Conservation (phyloP, 148 eudicot species). For the Cornus florida region DNA sequence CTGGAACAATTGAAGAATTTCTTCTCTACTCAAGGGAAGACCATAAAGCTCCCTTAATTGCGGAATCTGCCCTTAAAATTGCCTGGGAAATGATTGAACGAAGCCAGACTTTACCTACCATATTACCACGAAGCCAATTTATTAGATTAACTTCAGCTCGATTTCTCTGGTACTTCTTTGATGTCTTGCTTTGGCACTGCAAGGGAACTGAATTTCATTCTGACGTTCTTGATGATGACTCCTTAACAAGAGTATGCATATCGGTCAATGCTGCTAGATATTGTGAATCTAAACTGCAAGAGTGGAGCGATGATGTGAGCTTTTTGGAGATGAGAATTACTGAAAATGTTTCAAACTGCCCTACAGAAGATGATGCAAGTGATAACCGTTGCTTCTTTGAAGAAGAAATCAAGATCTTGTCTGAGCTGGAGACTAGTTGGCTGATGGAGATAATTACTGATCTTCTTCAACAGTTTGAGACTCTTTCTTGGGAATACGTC, state of each 20-base stretch:
- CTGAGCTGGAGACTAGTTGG: slow-evolving; percentile 47
- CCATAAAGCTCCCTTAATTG: slow-evolving; percentile 46
- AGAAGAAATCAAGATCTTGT: slow-evolving; percentile 45
- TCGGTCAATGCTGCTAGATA: slow-evolving; percentile 46
- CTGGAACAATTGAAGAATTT: slow-evolving; percentile 23
- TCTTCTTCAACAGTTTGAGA: slow-evolving; percentile 45
- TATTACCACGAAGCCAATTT: slow-evolving; percentile 32
- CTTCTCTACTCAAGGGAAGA: slow-evolving; percentile 45
- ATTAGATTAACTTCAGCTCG: slow-evolving; percentile 36
- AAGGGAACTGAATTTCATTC: slow-evolving; percentile 25
- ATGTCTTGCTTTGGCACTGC: slow-evolving; percentile 30
- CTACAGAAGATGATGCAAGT: slow-evolving; percentile 6
- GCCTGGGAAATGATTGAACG: slow-evolving; percentile 52
- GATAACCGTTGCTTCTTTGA: slow-evolving; percentile 31
- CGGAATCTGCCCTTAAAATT: slow-evolving; percentile 43
- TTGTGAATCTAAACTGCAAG: slow-evolving; percentile 43
- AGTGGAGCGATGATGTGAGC: slow-evolving; percentile 51
- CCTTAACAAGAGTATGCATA: slow-evolving; percentile 29
- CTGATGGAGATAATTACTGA: slow-evolving; percentile 42
- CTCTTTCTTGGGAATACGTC: slow-evolving; percentile 30
- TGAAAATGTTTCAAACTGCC: slow-evolving; percentile 22
- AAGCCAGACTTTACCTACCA: slow-evolving; percentile 42
- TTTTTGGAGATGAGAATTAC: slow-evolving; percentile 45
- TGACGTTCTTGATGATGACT: slow-evolving; percentile 22
- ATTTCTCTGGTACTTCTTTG: slow-evolving; percentile 38